Conservation (phyloP, 257 asterid genomes). For the Mentha longifolia region DNA sequence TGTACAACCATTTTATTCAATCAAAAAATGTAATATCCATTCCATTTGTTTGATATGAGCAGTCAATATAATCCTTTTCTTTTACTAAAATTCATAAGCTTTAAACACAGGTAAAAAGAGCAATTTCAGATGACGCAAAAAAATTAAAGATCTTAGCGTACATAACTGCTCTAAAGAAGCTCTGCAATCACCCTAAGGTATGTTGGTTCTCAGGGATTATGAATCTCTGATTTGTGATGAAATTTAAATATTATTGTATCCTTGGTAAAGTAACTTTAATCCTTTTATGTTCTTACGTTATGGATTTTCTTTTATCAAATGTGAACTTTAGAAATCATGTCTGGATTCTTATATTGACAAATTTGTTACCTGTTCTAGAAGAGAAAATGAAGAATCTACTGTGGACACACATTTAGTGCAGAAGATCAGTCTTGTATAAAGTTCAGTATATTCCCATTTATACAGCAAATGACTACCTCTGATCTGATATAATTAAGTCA, state of each 20-base stretch:
- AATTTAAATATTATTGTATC: slow-evolving; percentile 28
- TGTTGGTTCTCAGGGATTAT: slow-evolving; percentile 12
- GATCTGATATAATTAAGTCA: background rate
- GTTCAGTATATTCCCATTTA: background rate
- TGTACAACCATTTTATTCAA: slow-evolving; percentile 91
- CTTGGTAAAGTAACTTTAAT: slow-evolving; percentile 28
- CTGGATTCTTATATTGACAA: slow-evolving; percentile 12
- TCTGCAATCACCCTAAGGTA: slow-evolving; percentile 99
- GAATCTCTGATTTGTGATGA: slow-evolving; percentile 12
- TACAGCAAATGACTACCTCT: slow-evolving; percentile 4
- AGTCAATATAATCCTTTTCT: slow-evolving; percentile 29
- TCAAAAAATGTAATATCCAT: slow-evolving; percentile 78
- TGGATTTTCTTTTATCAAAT: background rate
- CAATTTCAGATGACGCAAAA: slow-evolving; percentile 84
- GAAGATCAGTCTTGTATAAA: background rate
- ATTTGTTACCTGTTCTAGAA: slow-evolving; percentile 16
- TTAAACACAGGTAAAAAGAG: slow-evolving; percentile 77
- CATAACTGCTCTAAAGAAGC: slow-evolving; percentile 95
- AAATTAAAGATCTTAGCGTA: slow-evolving; percentile 85
- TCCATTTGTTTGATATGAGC: slow-evolving; percentile 26
- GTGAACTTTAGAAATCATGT: slow-evolving; percentile 11
- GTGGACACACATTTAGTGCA: slow-evolving; percentile 1
- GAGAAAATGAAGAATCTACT: slow-evolving; percentile 24
- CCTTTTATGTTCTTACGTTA: background rate
- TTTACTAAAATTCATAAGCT: slow-evolving; percentile 28